Percentiles rank a stretch among this genome's conserved stretches.
These are phyloP conservation scores for Penicillium sp. DNA, from an alignment of 2,329 filamentous ascomycete species.

Conservation along the genomic window DNA sequence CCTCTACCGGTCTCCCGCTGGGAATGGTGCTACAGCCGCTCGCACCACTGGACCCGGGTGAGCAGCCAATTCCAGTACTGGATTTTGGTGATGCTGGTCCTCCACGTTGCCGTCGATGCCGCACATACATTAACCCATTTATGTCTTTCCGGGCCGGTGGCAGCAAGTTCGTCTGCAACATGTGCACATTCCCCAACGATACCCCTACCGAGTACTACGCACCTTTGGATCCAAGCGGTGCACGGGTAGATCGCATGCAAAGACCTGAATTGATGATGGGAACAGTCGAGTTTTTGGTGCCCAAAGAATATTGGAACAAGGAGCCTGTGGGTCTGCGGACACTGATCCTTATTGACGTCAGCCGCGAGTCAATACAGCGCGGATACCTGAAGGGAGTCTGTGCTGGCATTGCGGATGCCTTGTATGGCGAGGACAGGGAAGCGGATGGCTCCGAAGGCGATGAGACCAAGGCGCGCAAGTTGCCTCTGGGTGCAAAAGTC, in stretches of 20 bases:
- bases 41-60: slow-evolving; percentile 73
- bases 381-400: slow-evolving; percentile 88
- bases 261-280: slow-evolving; percentile 84
- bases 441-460: slow-evolving; percentile 50
- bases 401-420: slow-evolving; percentile 73
- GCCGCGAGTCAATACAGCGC: slow-evolving; percentile 82
- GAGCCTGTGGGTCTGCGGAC: slow-evolving; percentile 81
- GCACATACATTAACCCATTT: slow-evolving; percentile 97
- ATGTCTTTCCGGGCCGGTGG: slow-evolving; percentile 95
- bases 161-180: slow-evolving; percentile 96
- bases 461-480: slow-evolving; percentile 45
- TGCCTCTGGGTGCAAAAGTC: slow-evolving; percentile 77
- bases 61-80: slow-evolving; percentile 80
- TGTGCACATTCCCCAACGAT: slow-evolving; percentile 96
- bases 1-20: slow-evolving; percentile 74
- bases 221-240: slow-evolving; percentile 78
- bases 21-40: slow-evolving; percentile 86
- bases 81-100: slow-evolving; percentile 91
- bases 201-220: slow-evolving; percentile 88
- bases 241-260: slow-evolving; percentile 80
- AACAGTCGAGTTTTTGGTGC: slow-evolving; percentile 92
- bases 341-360: slow-evolving; percentile 90
- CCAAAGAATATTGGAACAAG: slow-evolving; percentile 98
- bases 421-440: slow-evolving; percentile 65
- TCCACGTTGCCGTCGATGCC: slow-evolving; percentile 83